phyloP scores from a whole-genome alignment of 495 filamentous ascomycete genomes.

The Aspergillus heteromorphus region DNA sequence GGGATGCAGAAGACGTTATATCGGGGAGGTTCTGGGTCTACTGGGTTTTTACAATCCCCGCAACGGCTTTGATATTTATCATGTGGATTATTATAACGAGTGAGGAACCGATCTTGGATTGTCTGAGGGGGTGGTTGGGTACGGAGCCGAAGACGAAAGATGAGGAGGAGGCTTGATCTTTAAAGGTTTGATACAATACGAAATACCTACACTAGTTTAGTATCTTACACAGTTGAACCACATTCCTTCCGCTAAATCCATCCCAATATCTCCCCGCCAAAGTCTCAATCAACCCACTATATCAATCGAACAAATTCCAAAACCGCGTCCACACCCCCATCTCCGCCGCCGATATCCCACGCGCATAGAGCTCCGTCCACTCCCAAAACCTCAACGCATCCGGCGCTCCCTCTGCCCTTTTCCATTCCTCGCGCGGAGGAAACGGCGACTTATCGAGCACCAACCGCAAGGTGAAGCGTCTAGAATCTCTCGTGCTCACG shows the following conservation, averaged over 20 bases:
- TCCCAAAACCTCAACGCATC: slow-evolving; percentile 1
- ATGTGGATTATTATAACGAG: background rate
- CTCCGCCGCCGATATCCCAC: background rate
- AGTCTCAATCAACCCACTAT: too few relatives aligned
- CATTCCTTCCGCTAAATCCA: too few relatives aligned
- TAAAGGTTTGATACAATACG: too few relatives aligned
- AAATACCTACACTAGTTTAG: too few relatives aligned
- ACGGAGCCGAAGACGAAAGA: too few relatives aligned
- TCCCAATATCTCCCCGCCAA: too few relatives aligned
- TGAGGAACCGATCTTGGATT: background rate
- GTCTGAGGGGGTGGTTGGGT: background rate
- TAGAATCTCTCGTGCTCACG: background rate
- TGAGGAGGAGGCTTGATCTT: too few relatives aligned
- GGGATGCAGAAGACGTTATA: background rate
- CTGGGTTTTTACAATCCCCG: background rate
- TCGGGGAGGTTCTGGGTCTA: background rate
- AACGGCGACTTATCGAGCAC: slow-evolving; percentile 1
- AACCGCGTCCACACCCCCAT: background rate
- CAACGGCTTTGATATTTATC: background rate
- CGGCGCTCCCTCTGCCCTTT: background rate
- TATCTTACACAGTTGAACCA: too few relatives aligned
- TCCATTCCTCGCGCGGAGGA: slow-evolving; percentile 3
- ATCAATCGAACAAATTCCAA: background rate
- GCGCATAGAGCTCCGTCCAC: background rate
- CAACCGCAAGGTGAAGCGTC: background rate